These are phyloP conservation scores for Trichosporon ovoides DNA, from an alignment of 1,284 basidiomycete genomes.

Conservation along the genomic window DNA sequence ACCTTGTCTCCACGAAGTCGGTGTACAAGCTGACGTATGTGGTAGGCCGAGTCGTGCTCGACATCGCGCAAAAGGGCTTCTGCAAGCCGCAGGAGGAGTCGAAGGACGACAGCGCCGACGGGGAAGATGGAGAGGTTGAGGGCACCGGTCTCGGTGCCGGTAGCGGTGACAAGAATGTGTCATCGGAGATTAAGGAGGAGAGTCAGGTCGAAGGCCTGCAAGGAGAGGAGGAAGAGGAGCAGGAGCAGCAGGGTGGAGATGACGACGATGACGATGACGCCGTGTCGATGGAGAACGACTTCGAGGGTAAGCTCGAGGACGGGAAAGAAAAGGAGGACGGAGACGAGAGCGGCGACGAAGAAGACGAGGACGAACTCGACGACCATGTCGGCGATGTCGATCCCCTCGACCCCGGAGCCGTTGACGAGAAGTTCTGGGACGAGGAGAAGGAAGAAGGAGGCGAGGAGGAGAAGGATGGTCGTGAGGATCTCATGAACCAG, in stretches of 20 bases:
- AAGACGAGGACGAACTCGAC: slow-evolving; percentile 62
- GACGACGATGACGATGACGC: slow-evolving; percentile 62
- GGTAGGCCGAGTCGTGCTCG: slow-evolving; percentile 66
- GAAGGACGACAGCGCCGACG: slow-evolving; percentile 50
- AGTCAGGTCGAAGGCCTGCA: slow-evolving; percentile 91
- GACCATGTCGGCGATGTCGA: slow-evolving; percentile 83
- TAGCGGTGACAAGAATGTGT: slow-evolving; percentile 75
- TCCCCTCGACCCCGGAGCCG: slow-evolving; percentile 73
- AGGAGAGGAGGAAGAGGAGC: slow-evolving; percentile 60
- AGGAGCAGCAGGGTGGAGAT: slow-evolving; percentile 56
- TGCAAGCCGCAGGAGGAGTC: slow-evolving; percentile 75
- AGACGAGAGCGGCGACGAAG: slow-evolving; percentile 55
- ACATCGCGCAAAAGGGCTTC: slow-evolving; percentile 80
- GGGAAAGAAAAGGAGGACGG: slow-evolving; percentile 59
- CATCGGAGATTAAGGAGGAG: slow-evolving; percentile 89
- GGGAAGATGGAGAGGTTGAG: slow-evolving; percentile 55
- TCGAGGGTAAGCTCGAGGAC: slow-evolving; percentile 77
- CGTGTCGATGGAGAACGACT: slow-evolving; percentile 58
- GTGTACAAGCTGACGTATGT: slow-evolving; percentile 81
- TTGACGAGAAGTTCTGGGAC: slow-evolving; percentile 97
- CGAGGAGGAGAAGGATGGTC: slow-evolving; percentile 44
- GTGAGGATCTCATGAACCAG: slow-evolving; percentile 49
- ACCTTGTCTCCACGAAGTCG: slow-evolving; percentile 55
- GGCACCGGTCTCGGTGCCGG: slow-evolving; percentile 86
- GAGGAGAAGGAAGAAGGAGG: slow-evolving; percentile 58